A percentile compares a stretch with the other conserved stretches of the same genome.
phyloP scores from a whole-genome alignment of 2,329 filamentous ascomycete species.

The Aspergillus oerlinghausenensis region DNA sequence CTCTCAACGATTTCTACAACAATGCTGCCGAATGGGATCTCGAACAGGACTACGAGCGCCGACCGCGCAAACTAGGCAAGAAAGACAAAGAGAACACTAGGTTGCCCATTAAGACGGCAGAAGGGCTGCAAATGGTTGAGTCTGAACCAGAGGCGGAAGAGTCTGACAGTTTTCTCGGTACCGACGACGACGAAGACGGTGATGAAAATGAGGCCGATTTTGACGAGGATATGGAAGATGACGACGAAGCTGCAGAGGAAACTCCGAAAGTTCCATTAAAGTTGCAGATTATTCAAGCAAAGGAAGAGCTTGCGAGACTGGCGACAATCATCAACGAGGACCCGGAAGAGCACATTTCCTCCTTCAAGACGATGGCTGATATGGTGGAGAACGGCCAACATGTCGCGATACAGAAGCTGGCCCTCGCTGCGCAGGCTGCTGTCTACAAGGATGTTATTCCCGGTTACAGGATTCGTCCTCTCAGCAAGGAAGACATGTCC shows the following conservation, averaged over 20 bases:
- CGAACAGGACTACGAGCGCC: constrained; percentile 84
- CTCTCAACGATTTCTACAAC: constrained; percentile 57
- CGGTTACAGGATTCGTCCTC: constrained; percentile 85
- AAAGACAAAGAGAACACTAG: constrained; percentile 69
- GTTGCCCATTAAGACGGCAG: constrained; percentile 80
- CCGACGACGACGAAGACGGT: constrained; percentile 52
- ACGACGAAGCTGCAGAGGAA: constrained; percentile 46
- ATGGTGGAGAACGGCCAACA: constrained; percentile 61
- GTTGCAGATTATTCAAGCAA: constrained; percentile 78
- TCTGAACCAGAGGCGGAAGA: constrained; percentile 47
- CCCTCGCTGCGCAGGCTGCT: constrained; percentile 78
- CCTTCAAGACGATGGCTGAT: constrained; percentile 72
- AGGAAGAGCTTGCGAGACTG: constrained; percentile 85
- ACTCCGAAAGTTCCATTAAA: constrained; percentile 65
- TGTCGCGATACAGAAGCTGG: constrained; percentile 74
- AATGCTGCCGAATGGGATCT: constrained; percentile 81
- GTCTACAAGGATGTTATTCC: constrained; percentile 96
- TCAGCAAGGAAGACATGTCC: constrained; percentile 67
- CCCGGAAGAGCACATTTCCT: constrained; percentile 80
- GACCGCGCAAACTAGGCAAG: constrained; percentile 69
- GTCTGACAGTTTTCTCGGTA: constrained; percentile 60
- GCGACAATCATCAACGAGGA: constrained; percentile 81
- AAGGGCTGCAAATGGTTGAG: constrained; percentile 65
- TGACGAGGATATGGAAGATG: constrained; percentile 33
- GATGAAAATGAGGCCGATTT: constrained; percentile 34